Evolutionary conservation across 1,284 basidiomycete species (phyloP).

Genomic region (Anthracocystis panici-leucophaei): DNA sequence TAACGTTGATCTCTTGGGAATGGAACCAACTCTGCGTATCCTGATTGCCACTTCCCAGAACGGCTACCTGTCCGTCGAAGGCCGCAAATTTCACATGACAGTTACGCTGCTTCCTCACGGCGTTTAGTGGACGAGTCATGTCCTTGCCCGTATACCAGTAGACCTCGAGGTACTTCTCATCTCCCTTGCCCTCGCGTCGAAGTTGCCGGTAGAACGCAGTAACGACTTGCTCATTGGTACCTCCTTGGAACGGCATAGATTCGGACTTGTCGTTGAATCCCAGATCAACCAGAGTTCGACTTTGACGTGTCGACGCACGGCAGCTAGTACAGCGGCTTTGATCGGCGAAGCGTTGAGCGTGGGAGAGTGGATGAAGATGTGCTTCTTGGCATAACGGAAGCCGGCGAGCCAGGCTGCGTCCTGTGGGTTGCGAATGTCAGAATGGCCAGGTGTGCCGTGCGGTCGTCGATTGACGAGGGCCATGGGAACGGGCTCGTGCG

Average conservation of each 20-base stretch:
- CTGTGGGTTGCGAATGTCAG: constrained; percentile 77
- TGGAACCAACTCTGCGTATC: constrained; percentile 80
- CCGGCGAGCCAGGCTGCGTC: constrained; percentile 82
- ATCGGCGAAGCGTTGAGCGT: constrained; percentile 81
- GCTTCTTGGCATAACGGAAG: constrained; percentile 77
- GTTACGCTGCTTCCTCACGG: constrained; percentile 80
- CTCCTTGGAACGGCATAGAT: constrained; percentile 81
- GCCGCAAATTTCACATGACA: constrained; percentile 79
- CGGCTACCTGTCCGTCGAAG: constrained; percentile 79
- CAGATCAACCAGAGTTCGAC: constrained; percentile 72
- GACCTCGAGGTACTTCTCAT: constrained; percentile 75
- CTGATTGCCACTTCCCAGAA: constrained; percentile 79
- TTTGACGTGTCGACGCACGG: constrained; percentile 76
- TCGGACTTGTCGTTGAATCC: constrained; percentile 74
- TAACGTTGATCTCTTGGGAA: constrained; percentile 81
- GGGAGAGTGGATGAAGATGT: constrained; percentile 78
- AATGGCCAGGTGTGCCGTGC: constrained; percentile 75
- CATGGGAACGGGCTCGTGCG: constrained; percentile 76
- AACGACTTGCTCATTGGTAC: constrained; percentile 82
- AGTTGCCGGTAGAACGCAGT: constrained; percentile 74
- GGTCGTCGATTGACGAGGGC: constrained; percentile 80
- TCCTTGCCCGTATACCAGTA: constrained; percentile 79
- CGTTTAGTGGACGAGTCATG: constrained; percentile 79
- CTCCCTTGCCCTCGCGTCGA: constrained; percentile 60
- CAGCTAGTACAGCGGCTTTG: constrained; percentile 77